Percentiles rank a stretch among this genome's conserved stretches.
Evolutionary conservation across 2,329 filamentous ascomycete genomes (phyloP).

Genomic region (Pseudocercospora cruenta): DNA sequence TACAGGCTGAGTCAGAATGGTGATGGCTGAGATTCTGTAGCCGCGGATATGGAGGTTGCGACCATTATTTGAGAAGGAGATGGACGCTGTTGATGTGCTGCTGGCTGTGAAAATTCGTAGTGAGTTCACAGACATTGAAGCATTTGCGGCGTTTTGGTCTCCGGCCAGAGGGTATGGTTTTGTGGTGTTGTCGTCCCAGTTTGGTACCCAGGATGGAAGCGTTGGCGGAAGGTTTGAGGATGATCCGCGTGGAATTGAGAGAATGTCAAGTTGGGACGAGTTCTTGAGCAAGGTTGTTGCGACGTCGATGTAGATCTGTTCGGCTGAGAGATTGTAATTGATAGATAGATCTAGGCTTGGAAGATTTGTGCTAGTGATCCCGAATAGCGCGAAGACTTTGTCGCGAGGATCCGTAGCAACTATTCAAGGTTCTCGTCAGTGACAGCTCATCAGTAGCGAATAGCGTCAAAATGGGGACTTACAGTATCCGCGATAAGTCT

Average conservation of each 20-base stretch:
- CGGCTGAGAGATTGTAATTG: neutral
- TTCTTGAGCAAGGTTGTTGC: neutral
- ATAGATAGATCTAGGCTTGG: neutral
- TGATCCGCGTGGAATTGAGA: neutral
- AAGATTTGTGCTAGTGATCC: neutral
- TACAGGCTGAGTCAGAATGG: neutral
- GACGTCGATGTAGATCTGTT: neutral
- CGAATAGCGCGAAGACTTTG: slow-evolving; percentile 16
- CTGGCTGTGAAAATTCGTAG: slow-evolving; percentile 5
- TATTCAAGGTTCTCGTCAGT: neutral
- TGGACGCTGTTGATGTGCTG: neutral
- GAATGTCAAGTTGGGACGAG: neutral
- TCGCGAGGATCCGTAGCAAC: slow-evolving; percentile 15
- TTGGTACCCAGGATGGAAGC: slow-evolving; percentile 12
- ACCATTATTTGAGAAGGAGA: neutral
- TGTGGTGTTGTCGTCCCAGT: slow-evolving; percentile 6
- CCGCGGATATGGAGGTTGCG: slow-evolving; percentile 3
- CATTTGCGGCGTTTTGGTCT: slow-evolving; percentile 12
- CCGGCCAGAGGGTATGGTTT: slow-evolving; percentile 10
- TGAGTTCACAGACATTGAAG: neutral
- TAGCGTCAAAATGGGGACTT: neutral
- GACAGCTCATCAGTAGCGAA: neutral
- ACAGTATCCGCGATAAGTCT: slow-evolving; percentile 7
- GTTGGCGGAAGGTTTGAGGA: neutral
- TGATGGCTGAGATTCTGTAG: neutral